Evolutionary conservation across 2,329 filamentous ascomycete species (phyloP).

Genomic region (Aspergillus oerlinghausenensis): DNA sequence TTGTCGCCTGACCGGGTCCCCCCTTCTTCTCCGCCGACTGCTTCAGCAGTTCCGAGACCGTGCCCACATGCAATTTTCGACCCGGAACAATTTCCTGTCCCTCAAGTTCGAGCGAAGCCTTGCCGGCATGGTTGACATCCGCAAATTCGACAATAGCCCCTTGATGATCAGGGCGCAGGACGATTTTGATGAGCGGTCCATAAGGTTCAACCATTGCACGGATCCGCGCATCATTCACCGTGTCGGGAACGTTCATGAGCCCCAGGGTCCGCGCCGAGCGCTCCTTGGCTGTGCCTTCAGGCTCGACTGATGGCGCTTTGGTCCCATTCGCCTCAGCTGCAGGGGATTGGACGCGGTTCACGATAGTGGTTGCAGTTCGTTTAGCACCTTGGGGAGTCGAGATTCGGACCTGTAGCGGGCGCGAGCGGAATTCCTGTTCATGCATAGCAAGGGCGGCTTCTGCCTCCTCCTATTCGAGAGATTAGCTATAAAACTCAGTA

Average conservation of each 20-base stretch:
- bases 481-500: constrained; percentile 7
- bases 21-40: constrained; percentile 39
- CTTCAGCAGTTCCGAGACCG: constrained; percentile 48
- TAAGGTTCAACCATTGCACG: constrained; percentile 65
- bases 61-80: constrained; percentile 45
- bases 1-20: constrained; percentile 36
- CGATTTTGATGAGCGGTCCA: constrained; percentile 69
- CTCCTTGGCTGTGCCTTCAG: constrained; percentile 39
- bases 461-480: constrained; percentile 52
- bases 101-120: constrained; percentile 43
- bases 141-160: constrained; percentile 82
- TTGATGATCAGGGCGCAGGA: constrained; percentile 73
- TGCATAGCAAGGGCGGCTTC: constrained; percentile 64
- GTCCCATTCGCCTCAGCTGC: constrained; percentile 32
- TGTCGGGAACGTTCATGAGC: constrained; percentile 83
- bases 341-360: constrained; percentile 38
- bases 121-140: constrained; percentile 66
- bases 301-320: constrained; percentile 28
- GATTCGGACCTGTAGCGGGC: constrained; percentile 63
- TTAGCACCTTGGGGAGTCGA: constrained; percentile 42
- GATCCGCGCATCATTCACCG: constrained; percentile 82
- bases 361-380: constrained; percentile 42
- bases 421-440: constrained; percentile 63
- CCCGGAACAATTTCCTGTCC: constrained; percentile 43
- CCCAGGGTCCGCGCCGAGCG: constrained; percentile 67